Evolutionary conservation across 306 rosid species (phyloP), one percentile per base, ranked within the genome.

Genomic region (Aeschynomene evenia): DNA sequence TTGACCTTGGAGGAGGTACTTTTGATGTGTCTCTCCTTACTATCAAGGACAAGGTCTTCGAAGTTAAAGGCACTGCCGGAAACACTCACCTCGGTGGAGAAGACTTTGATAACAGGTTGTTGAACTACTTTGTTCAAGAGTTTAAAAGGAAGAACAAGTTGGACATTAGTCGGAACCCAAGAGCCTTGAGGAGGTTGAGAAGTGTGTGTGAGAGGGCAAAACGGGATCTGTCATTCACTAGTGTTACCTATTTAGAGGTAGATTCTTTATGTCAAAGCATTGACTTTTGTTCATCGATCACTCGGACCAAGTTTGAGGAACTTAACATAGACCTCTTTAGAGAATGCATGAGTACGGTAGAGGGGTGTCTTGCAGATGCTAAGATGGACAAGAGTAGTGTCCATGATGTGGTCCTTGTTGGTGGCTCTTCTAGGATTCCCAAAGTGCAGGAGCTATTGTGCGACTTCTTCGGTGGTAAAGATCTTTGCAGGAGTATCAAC

Each of bases 391-490:
- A 57, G 53, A 56, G 6, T 6, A 9, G 3, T 15, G 12, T 75
- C 3, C 9, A 75, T 33, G 79, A 75, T 23, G 24, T 75, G 22
- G 79, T 75, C 0, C 74, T 75, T 23, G 79, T 75, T 18, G 79
- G 79, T 12, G 79, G 79, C 0, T 75, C 79, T 0, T 66, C 79
- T 56, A 66, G 79, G 54, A 75, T 75, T 66, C 79, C 79, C 15
- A 75, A 66, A 66, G 68, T 75, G 43, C 52, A 33, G 24, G 16
- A 75, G 8, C 43, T 75, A 16, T 43, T 75, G 53, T 33, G 24
- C n/a, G 33, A 66, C 1, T 66, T 55, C 5, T 75, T 75, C n/a
- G 5, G 34, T 0, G 74, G 68, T 13, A 75, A 75, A 62, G 68
- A 33, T 2, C 39, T 75, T 1, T 56, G 68, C 73, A 66, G 57